These are phyloP conservation scores for apple (Malus domestica) DNA, from an alignment of 306 rosid genomes.

Conservation along the genomic window DNA sequence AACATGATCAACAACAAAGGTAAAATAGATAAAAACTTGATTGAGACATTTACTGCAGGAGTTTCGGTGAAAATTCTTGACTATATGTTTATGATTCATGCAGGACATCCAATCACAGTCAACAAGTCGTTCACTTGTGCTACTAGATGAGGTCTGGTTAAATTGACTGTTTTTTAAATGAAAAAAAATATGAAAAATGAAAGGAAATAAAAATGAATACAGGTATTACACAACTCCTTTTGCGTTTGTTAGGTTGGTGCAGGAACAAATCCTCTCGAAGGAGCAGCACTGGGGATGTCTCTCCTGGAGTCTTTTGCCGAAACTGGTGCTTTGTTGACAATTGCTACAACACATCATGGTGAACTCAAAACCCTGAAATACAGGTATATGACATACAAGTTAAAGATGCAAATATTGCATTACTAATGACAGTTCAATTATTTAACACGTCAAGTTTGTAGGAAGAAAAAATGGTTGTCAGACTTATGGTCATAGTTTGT, in stretches of 20 bases:
- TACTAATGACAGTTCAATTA: neutral
- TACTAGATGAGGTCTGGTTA: conserved; percentile 72
- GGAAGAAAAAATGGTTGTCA: neutral
- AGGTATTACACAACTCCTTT: neutral
- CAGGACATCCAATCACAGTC: conserved; percentile 75
- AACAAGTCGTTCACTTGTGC: conserved; percentile 67
- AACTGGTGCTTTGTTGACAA: conserved; percentile 63
- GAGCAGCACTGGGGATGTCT: conserved; percentile 96
- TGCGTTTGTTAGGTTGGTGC: conserved; percentile 77
- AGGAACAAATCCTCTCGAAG: conserved; percentile 96
- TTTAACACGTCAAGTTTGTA: neutral
- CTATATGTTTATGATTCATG: conserved; percentile 9
- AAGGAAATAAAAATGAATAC: neutral
- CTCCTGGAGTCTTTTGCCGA: conserved; percentile 79
- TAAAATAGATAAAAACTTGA: neutral
- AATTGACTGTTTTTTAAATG: neutral
- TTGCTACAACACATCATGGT: conserved; percentile 96
- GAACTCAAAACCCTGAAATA: conserved; percentile 95
- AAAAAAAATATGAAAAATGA: neutral
- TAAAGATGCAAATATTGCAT: neutral
- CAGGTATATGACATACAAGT: conserved; percentile 45
- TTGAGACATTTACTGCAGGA: neutral
- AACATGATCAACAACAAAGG: neutral
- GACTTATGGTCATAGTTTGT: neutral
- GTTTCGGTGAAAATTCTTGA: neutral